Evolutionary conservation across 208 protist species (phyloP), one percentile per base, ranked within the genome.

Genomic region (Trypanosoma theileri): DNA sequence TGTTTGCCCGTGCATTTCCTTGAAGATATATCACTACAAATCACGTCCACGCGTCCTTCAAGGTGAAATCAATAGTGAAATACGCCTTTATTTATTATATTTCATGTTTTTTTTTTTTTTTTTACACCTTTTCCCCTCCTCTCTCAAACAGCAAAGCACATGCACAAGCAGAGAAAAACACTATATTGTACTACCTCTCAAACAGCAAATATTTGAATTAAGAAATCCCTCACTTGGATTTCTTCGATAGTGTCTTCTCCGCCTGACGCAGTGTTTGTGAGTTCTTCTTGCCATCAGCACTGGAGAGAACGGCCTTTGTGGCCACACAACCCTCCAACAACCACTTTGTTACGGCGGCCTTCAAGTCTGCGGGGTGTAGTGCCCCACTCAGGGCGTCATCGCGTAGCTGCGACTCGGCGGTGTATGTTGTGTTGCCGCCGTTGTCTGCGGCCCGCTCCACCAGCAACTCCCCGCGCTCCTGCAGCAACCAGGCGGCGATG

Each of bases 361-460:
- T 98, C 31, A 98, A 82, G 63, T 98, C 96, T 16, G 59, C 85
- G 10, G 96, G 95, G 71, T 98, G 95, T 42, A 98, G 64, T 0
- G 77, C 69, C 7, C 84, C 89, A 17, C 71, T 73, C 24, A 63
- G 75, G 54, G 82, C 97, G 50, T 94, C 94, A n/a, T 51, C 68
- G 26, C 75, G 63, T 0, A 97, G 71, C 6, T 51, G 54, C 17
- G 66, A 71, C 28, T 64, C 72, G 12, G 60, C 51, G 26, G 16
- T 69, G 80, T 92, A 95, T 41, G 77, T 77, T 16, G 89, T 63
- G 35, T 81, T 71, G 1, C 88, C 85, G 10, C 86, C 88, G 56
- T 94, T 88, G 26, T 66, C 77, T 59, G 86, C 86, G 4, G 69
- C 71, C 22, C 88, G 73, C 74, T 93, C 81, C 4, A 93, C 62